Evolutionary conservation across 352 stramenopile species (phyloP), one percentile per base, ranked within the genome.

Genomic region (Phytophthora pluvialis): DNA sequence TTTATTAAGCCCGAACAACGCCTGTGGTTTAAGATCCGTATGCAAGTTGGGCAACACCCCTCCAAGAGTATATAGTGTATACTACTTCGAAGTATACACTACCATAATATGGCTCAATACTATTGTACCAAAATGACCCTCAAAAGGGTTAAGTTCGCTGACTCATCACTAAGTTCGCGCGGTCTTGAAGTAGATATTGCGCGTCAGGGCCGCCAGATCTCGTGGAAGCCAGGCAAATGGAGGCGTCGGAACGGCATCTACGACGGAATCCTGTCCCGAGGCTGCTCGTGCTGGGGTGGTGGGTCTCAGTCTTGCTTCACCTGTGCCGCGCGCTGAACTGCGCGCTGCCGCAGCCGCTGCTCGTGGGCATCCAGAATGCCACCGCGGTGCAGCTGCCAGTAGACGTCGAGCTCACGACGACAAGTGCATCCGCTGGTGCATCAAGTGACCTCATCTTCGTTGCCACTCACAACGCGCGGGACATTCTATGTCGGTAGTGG

Each of bases 321-420:
- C 8, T 32, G n/a, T 42, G 9, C 15, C 16, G 7, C 0, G 61
- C 66, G 16, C 39, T 76, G 5, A 70, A 73, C 39, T 78, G 71
- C 31, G 62, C 52, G 13, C 57, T 78, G 33, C 71, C 71, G 1
- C 56, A 73, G 25, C 71, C 67, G 26, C 39, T 67, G 25, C 60
- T 76, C 28, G 38, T 56, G 3, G 71, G 71, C 15, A 48, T 76
- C 25, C 61, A 67, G 29, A 78, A 78, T 60, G 67, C 59, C 21
- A 67, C 66, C 12, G 47, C 57, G 0, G 53, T 71, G 36, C 46
- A 47, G 31, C 44, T 73, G 32, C 71, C 67, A 3, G 16, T 70
- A 25, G 43, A 54, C n/a, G 55, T 78, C 38, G 32, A 54, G 35
- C 36, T 78, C 28, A 65, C 55, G 15, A 64, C 40, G 10, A 53